A percentile compares a stretch with the other conserved stretches of the same genome.
phyloP scores from a whole-genome alignment of 441 rosid genomes.

The Mallotus repandus region DNA sequence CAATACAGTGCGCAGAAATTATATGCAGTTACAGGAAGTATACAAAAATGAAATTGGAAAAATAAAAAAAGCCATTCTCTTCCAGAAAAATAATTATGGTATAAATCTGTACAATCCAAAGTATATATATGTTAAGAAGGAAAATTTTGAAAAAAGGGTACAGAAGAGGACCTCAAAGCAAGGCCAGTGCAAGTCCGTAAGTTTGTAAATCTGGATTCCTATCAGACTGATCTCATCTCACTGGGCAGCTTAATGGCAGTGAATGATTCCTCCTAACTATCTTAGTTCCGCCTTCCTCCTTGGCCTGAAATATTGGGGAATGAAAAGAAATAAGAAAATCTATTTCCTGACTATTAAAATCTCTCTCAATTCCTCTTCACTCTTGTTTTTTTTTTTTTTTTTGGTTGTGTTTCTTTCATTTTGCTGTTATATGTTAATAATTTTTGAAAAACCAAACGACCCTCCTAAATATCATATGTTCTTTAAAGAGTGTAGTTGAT shows the following conservation, averaged over 20 bases:
- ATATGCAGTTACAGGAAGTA: background rate
- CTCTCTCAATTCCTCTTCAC: slow-evolving; percentile 12
- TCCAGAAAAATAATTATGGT: slow-evolving; percentile 24
- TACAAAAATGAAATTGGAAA: background rate
- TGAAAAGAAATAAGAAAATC: slow-evolving; percentile 43
- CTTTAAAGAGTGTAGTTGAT: slow-evolving; percentile 78
- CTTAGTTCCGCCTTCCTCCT: slow-evolving; percentile 86
- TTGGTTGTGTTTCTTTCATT: background rate
- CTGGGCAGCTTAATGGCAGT: slow-evolving; percentile 32
- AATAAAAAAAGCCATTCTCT: background rate
- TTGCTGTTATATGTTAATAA: slow-evolving; percentile 3
- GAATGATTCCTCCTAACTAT: slow-evolving; percentile 34
- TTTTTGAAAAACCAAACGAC: slow-evolving; percentile 33
- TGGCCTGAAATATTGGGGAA: slow-evolving; percentile 76
- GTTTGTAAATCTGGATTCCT: slow-evolving; percentile 36
- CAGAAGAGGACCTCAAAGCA: slow-evolving; percentile 45
- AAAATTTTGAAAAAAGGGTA: slow-evolving; percentile 26
- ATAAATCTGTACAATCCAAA: slow-evolving; percentile 40
- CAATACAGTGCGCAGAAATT: background rate
- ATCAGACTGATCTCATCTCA: slow-evolving; percentile 32
- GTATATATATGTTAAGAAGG: slow-evolving; percentile 4
- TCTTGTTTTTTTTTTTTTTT: background rate
- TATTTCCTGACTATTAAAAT: slow-evolving; percentile 28
- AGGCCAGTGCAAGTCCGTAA: slow-evolving; percentile 34
- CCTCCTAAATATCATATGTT: slow-evolving; percentile 50